Conservation (phyloP, 148 eudicot species). For the Arctostaphylos glauca region DNA sequence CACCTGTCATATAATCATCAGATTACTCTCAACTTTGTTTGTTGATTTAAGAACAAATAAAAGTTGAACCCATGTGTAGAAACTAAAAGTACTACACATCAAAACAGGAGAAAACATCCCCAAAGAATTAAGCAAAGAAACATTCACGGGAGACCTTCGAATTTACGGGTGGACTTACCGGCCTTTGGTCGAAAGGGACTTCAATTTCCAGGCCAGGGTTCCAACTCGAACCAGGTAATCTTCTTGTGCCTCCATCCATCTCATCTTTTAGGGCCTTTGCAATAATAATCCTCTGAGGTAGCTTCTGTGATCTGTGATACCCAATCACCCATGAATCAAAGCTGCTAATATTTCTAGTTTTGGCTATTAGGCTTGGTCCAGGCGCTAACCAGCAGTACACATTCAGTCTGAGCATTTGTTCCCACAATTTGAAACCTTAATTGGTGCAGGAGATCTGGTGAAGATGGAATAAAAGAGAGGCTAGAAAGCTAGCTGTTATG, state of each 20-base stretch:
- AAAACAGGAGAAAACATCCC: neutral
- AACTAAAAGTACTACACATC: neutral
- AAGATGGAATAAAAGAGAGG: constrained; percentile 14
- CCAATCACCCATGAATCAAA: constrained; percentile 41
- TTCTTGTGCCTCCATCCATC: constrained; percentile 54
- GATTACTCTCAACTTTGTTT: constrained; percentile 11
- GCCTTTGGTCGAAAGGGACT: constrained; percentile 94
- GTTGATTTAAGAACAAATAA: neutral
- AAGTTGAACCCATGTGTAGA: neutral
- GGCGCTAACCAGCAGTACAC: constrained; percentile 57
- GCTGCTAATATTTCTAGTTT: constrained; percentile 24
- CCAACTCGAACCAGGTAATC: constrained; percentile 80
- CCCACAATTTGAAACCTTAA: neutral
- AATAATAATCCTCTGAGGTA: constrained; percentile 29
- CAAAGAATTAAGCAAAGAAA: neutral
- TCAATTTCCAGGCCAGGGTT: constrained; percentile 88
- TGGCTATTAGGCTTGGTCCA: constrained; percentile 36
- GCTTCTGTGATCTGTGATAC: constrained; percentile 27
- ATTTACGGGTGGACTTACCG: constrained; percentile 47
- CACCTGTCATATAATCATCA: constrained; percentile 46
- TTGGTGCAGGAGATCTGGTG: neutral
- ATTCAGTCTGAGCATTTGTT: constrained; percentile 63
- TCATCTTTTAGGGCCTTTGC: constrained; percentile 73
- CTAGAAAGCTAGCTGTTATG: neutral
- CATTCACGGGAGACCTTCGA: neutral